Conservation (phyloP, 2,329 filamentous ascomycete genomes). For the Neobulgaria alba region DNA sequence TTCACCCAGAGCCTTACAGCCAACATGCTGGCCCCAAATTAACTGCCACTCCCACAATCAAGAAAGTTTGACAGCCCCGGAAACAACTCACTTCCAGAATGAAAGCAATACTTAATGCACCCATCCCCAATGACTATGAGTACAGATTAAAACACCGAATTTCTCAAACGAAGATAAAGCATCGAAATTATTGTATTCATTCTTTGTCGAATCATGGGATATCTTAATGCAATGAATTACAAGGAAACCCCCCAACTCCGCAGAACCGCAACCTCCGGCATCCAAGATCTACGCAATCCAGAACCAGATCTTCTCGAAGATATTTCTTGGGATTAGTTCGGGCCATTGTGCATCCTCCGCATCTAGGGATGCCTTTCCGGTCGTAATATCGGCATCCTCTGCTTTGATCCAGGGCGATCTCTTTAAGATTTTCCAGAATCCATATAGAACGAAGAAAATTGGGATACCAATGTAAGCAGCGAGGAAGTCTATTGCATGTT, state of each 20-base stretch:
- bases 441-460: conserved; percentile 59
- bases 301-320: conserved; percentile 36
- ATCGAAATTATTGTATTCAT: background rate
- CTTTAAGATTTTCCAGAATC: conserved; percentile 64
- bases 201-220: conserved; percentile 1
- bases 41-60: no score
- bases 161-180: no score
- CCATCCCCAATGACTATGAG: no score
- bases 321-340: conserved; percentile 33
- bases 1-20: no score
- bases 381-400: conserved; percentile 36
- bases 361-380: conserved; percentile 38
- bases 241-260: background rate
- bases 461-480: conserved; percentile 68
- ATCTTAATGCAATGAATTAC: background rate
- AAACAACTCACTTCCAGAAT: no score
- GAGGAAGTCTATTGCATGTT: conserved; percentile 58
- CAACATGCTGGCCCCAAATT: no score
- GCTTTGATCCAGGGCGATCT: conserved; percentile 40
- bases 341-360: conserved; percentile 34
- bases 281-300: conserved; percentile 33
- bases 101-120: no score
- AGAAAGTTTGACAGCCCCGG: no score
- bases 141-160: no score
- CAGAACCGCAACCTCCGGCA: background rate